phyloP scores from a whole-genome alignment of 225 moss, liverwort and hornwort genomes.

The Asterella californica region DNA sequence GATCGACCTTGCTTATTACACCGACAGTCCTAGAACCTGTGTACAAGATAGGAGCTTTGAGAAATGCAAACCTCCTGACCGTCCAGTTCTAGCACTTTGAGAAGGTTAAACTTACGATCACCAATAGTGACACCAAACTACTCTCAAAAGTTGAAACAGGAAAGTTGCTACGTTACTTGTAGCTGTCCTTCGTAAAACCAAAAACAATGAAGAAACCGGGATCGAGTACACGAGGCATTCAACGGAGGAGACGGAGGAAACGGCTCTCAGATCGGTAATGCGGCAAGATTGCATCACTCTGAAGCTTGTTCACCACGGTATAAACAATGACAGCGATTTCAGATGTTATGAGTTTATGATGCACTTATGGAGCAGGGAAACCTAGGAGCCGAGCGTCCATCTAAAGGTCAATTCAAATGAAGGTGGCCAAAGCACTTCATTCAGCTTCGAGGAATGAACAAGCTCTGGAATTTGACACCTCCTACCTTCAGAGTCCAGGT shows the following conservation, averaged over 20 bases:
- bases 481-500: conserved; percentile 88
- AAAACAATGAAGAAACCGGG: background rate
- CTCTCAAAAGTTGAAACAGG: background rate
- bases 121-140: background rate
- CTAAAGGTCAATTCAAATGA: too few species aligned
- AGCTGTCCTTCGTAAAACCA: background rate
- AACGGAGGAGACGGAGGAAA: too few species aligned
- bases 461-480: background rate
- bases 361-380: too few species aligned
- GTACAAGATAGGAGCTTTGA: background rate
- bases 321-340: too few species aligned
- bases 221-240: too few species aligned
- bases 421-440: too few species aligned
- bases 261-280: too few species aligned
- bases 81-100: background rate
- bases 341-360: too few species aligned
- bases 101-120: background rate
- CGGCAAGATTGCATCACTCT: too few species aligned
- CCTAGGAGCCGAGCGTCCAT: too few species aligned
- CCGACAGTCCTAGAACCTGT: conserved; percentile 95
- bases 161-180: background rate
- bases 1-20: conserved; percentile 98
- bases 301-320: too few species aligned
- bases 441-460: background rate
- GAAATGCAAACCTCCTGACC: background rate